These are phyloP conservation scores for Fusarium domesticum DNA, from an alignment of 2,329 filamentous ascomycete genomes.

Conservation along the genomic window DNA sequence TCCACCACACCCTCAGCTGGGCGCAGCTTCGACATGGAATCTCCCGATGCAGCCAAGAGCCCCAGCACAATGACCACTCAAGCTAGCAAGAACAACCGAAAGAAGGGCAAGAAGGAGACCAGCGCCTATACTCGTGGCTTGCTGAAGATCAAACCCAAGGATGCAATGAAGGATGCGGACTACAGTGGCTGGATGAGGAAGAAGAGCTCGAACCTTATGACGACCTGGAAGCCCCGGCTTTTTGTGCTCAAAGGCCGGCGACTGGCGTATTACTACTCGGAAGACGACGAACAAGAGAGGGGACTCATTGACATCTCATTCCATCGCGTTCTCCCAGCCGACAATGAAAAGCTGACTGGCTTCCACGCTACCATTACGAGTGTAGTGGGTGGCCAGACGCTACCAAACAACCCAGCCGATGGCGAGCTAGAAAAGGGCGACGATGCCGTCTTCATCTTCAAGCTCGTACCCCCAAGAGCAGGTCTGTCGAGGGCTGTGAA, in stretches of 20 bases:
- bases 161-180: conserved; percentile 83
- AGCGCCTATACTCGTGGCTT: conserved; percentile 90
- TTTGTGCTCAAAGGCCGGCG: conserved; percentile 91
- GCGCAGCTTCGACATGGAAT: conserved; percentile 76
- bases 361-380: conserved; percentile 90
- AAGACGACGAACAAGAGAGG: conserved; percentile 87
- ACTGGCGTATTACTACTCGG: conserved; percentile 93
- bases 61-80: conserved; percentile 48
- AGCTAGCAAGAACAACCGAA: conserved; percentile 48
- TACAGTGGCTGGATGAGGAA: conserved; percentile 99
- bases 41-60: conserved; percentile 61
- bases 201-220: conserved; percentile 92
- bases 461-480: conserved; percentile 84
- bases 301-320: conserved; percentile 97
- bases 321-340: conserved; percentile 91
- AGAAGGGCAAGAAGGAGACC: conserved; percentile 89
- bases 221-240: conserved; percentile 95
- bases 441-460: conserved; percentile 93
- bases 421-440: conserved; percentile 46
- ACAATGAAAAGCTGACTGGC: conserved; percentile 85
- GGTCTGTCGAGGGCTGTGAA: conserved; percentile 88
- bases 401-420: conserved; percentile 51
- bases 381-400: conserved; percentile 53
- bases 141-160: conserved; percentile 73
- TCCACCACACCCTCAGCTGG: conserved; percentile 66